These are phyloP conservation scores for Petunia hybrid DNA, from an alignment of 305 asterid genomes.

Conservation along the genomic window DNA sequence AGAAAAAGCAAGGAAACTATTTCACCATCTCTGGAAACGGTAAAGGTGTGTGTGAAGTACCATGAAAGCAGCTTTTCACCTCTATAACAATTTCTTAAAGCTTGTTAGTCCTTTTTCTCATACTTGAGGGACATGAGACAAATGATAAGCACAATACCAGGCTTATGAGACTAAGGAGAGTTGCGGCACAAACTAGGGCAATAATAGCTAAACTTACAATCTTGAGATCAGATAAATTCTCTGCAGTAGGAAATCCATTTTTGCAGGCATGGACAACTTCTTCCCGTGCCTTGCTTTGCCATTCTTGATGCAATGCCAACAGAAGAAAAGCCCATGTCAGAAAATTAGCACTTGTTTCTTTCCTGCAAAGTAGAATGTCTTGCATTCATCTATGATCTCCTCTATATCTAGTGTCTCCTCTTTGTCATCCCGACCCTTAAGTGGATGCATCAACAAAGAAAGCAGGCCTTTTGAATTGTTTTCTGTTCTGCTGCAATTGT, in stretches of 20 bases:
- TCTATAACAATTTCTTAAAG: not conserved
- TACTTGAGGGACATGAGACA: conserved; percentile 9
- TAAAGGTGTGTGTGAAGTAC: too few relatives aligned
- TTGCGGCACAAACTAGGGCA: not conserved
- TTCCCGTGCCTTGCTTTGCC: conserved; percentile 45
- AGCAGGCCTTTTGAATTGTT: conserved; percentile 54
- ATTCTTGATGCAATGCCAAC: conserved; percentile 42
- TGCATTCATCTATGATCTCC: conserved; percentile 42
- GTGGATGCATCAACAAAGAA: conserved; percentile 52
- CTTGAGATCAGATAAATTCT: conserved; percentile 39
- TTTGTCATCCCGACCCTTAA: conserved; percentile 47
- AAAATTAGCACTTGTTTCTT: conserved; percentile 59
- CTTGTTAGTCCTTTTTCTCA: conserved; percentile 20
- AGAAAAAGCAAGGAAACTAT: conserved; percentile 3
- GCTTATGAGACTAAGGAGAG: not conserved
- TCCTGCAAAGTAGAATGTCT: conserved; percentile 49
- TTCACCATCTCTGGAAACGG: conserved; percentile 3
- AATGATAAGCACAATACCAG: not conserved
- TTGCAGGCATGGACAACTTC: conserved; percentile 42
- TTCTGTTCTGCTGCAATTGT: conserved; percentile 39
- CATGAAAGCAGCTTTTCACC: conserved; percentile 21
- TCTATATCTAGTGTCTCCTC: conserved; percentile 46
- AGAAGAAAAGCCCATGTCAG: conserved; percentile 44
- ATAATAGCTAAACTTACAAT: conserved; percentile 35
- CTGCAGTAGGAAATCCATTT: conserved; percentile 40